Evolutionary conservation across 1,284 basidiomycete species (phyloP), one percentile per base, ranked within the genome.

Genomic region (Pisolithus thermaeus): DNA sequence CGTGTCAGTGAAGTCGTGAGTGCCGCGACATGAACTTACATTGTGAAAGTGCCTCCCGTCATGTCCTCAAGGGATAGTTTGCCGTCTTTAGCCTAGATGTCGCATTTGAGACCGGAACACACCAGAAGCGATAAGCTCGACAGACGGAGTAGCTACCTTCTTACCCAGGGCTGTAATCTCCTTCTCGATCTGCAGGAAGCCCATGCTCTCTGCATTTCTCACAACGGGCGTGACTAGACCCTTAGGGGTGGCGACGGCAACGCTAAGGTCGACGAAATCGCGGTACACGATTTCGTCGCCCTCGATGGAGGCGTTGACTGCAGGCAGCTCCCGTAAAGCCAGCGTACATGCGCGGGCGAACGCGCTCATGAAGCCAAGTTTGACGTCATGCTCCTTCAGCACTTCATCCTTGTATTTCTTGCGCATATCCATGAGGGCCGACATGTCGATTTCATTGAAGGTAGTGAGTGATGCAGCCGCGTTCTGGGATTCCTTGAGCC

Each of bases 391-490:
- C 67, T 88, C 83, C 74, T 99, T 97, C 52, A 95, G 77, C 47
- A 98, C 77, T 51, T 83, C 78, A 60, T 98, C 94, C 80, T 99
- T 99, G 84, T 96, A 96, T 66, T 90, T 86, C 67, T 87, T 85
- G 62, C 97, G 88, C 85, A 99, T 87, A 49, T 90, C 87, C 78
- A 98, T 91, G 56, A 98, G 74, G 44, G 87, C 87, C 43, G 91
- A 94, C 96, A 99, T 99, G 77, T 99, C 96, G 67, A 99, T 93
- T 75, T 99, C 96, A 76, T 99, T 98, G 81, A 99, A 99, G 42
- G 96, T 99, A 49, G 97, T 99, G 58, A 99, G 74, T 53, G 93
- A 94, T 44, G 96, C 96, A 9, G 96, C 97, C 12, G 93, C 84
- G 71, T 98, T 98, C 73, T 99, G 96, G 40, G 95, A 97, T 70